Evolutionary conservation across 2,329 filamentous ascomycete species (phyloP).

Genomic region (Rachicladosporium sp.): DNA sequence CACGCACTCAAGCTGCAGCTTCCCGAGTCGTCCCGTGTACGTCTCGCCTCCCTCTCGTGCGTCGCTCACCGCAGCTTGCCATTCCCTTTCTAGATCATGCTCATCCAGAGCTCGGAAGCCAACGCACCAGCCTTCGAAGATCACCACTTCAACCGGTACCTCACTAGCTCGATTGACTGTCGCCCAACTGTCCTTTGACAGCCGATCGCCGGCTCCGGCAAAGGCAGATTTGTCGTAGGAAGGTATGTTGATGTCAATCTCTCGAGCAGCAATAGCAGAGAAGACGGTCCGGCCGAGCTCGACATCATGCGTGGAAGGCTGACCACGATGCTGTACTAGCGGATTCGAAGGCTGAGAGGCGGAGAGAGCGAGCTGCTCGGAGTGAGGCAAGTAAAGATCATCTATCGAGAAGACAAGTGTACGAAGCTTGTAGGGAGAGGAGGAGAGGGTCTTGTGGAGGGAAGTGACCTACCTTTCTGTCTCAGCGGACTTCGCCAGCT

Average conservation of each 20-base stretch:
- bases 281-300: conserved; percentile 53
- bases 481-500: too few species aligned
- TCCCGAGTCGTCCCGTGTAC: conserved; percentile 39
- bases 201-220: conserved; percentile 62
- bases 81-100: conserved; percentile 41
- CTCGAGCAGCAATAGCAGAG: conserved; percentile 39
- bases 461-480: background rate
- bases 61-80: conserved; percentile 34
- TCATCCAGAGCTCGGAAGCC: conserved; percentile 58
- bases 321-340: conserved; percentile 67
- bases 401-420: conserved; percentile 72
- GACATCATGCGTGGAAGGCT: conserved; percentile 74
- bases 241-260: conserved; percentile 48
- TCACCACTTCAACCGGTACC: conserved; percentile 45
- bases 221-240: conserved; percentile 75
- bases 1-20: conserved; percentile 43
- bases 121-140: conserved; percentile 86
- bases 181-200: conserved; percentile 50
- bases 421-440: conserved; percentile 43
- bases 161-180: conserved; percentile 42
- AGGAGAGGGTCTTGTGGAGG: background rate
- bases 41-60: conserved; percentile 30
- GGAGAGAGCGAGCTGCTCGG: conserved; percentile 54
- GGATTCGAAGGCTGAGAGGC: conserved; percentile 55
- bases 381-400: conserved; percentile 73